Conservation (phyloP, 2,329 filamentous ascomycete species). For the Hypoxylon sp. region DNA sequence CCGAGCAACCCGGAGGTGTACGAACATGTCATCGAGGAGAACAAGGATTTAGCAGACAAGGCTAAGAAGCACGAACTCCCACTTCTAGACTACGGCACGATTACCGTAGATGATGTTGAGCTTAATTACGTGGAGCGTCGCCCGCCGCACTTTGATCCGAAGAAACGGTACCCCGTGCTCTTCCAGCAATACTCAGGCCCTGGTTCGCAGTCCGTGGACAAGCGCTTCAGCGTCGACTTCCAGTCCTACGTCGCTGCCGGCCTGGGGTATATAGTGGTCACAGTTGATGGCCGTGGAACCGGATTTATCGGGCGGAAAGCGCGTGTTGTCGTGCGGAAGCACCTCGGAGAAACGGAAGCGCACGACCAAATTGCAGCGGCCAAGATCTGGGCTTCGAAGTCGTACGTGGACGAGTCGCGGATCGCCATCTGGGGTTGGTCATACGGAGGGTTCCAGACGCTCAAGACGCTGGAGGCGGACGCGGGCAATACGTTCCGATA, state of each 20-base stretch:
- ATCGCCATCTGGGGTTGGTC: slow-evolving; percentile 99
- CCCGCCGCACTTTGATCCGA: slow-evolving; percentile 86
- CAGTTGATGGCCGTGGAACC: slow-evolving; percentile 92
- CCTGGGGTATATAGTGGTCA: slow-evolving; percentile 93
- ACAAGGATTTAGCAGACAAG: slow-evolving; percentile 74
- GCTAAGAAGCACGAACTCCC: slow-evolving; percentile 85
- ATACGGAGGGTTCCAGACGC: slow-evolving; percentile 93
- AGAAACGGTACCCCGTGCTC: slow-evolving; percentile 90
- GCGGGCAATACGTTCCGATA: slow-evolving; percentile 92
- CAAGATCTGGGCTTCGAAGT: slow-evolving; percentile 82
- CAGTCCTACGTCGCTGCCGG: slow-evolving; percentile 87
- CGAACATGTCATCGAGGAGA: slow-evolving; percentile 81
- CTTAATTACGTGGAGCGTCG: slow-evolving; percentile 83
- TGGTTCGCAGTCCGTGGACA: slow-evolving; percentile 88
- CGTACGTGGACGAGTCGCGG: slow-evolving; percentile 84
- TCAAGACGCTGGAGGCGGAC: slow-evolving; percentile 94
- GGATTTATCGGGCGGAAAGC: slow-evolving; percentile 89
- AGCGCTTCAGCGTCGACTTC: slow-evolving; percentile 86
- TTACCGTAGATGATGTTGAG: slow-evolving; percentile 84
- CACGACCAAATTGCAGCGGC: slow-evolving; percentile 92
- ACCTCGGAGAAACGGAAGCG: slow-evolving; percentile 87
- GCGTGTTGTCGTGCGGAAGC: slow-evolving; percentile 83
- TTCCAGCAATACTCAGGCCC: slow-evolving; percentile 97
- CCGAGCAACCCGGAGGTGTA: slow-evolving; percentile 75
- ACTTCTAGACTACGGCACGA: slow-evolving; percentile 82